Evolutionary conservation across 2,329 filamentous ascomycete species (phyloP), one percentile per base, ranked within the genome.

Genomic region (Gnomoniopsis sp.): DNA sequence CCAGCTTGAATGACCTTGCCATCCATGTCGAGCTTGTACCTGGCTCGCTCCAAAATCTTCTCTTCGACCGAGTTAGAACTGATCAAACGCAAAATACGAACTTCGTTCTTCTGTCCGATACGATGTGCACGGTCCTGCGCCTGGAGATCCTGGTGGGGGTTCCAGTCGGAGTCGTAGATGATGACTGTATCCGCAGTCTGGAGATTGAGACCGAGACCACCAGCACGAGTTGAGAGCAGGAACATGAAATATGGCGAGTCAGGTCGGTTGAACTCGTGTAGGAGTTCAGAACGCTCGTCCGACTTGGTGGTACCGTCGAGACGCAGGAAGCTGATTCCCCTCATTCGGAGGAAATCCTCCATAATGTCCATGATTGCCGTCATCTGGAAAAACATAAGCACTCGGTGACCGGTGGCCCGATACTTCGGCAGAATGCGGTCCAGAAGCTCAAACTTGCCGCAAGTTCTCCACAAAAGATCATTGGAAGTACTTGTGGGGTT

Each of bases 281-380:
- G 78, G 58, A 99, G 81, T 53, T 96, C 92, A 1, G 93, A 97
- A 65, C 95, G 91, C 75, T 99, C 95, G 69, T 99, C 95, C 1
- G 95, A 93, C 73, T 99, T 99, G 49, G 95, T 99, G 0, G 92
- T 95, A 78, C 95, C 95, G 69, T 99, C 95, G 60, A 99, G 81
- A 71, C 95, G 92, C 65, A 99, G 82, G 71, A 96, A 99, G 69
- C 89, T 83, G 65, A 96, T 81, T 49, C 88, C 89, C 64, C 91
- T 85, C 69, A 91, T 88, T 3, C 93, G 88, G 63, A 99, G 76
- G 72, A 96, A 99, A 72, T 99, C 95, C 68, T 99, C 95, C 95
- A 99, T 98, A 69, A 99, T 99, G 75, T 99, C 96, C 95, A 99
- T 99, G 71, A 99, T 99, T 62, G 96, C 93, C 3, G 95, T 99